Base-by-base conservation (phyloP, 148 eudicot genomes). In the Camellia sinensis region DNA sequence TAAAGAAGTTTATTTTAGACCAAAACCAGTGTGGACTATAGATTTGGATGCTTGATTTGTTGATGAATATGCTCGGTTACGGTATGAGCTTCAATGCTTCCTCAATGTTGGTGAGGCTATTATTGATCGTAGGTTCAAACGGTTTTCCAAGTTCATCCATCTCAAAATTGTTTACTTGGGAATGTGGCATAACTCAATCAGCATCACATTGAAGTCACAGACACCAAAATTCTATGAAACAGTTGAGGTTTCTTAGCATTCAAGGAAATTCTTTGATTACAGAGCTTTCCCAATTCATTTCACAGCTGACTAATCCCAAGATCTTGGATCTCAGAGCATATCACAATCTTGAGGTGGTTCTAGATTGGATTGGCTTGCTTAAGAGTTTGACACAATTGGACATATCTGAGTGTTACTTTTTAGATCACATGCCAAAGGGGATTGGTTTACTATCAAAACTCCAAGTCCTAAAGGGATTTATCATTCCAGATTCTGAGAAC, bases 261-360 rank as follows among this genome's bases (percentile, higher is more conserved):
- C 87, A 82, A 81, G 91, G 91, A 6, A 65, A 89, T 6, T 87
- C 93, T 3, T 73, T 83, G 18, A 85, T 90, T 13, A 80, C 75
- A 2, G 68, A 61, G 80, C 85, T 90, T 68, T 87, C 82, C 15
- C 37, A 78, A 0, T 76, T 87, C 21, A 77, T 90, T 56, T 67
- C 82, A 37, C 22, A 76, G 74, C 79, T 89, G 5, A 12, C 29
- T 19, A 83, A n/a, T 61, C 81, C 89, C 3, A 74, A 75, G 5
- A 82, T 87, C 1, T 70, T 90, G 14, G 93, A 90, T 71, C 85
- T 90, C 18, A 69, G 85, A 56, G 89, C 87, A 3, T 89, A 91
- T 67, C 87, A 86, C 60, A 84, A 83, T 74, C 85, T 90, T 13
- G 88, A 85, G 77, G 67, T 3, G n/a, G 79, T 90, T 43, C 90